Conservation (phyloP, 2,329 filamentous ascomycete genomes). For the Colletotrichum neosansevieriae region DNA sequence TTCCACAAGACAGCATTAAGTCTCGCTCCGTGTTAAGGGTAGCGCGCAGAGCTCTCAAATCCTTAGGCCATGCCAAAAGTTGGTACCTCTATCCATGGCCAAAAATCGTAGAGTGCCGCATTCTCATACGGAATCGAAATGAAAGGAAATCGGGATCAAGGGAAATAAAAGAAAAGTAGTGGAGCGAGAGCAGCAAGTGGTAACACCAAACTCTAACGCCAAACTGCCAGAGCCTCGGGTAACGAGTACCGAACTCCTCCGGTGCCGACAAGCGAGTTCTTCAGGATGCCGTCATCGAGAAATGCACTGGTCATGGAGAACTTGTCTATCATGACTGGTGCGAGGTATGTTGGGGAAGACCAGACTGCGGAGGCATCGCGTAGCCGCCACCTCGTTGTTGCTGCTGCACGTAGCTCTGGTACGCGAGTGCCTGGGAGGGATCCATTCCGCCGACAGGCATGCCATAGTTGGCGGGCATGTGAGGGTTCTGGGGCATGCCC, state of each 20-base stretch:
- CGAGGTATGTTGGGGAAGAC: conserved; percentile 85
- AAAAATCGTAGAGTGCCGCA: not conserved
- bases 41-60: not conserved
- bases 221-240: conserved; percentile 57
- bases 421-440: conserved; percentile 83
- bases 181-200: conserved; percentile 31
- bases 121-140: conserved; percentile 1
- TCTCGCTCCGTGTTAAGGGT: conserved; percentile 14
- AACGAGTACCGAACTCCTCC: conserved; percentile 7
- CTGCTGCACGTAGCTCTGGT: conserved; percentile 82
- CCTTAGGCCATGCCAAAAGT: not conserved
- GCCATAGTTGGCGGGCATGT: conserved; percentile 72
- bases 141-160: conserved; percentile 29
- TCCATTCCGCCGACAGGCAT: conserved; percentile 76
- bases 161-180: conserved; percentile 40
- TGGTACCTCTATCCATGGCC: not conserved
- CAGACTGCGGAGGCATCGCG: conserved; percentile 80
- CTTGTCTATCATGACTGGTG: conserved; percentile 74
- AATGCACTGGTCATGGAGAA: conserved; percentile 43
- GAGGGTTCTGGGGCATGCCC: conserved; percentile 73
- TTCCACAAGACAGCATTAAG: conserved; percentile 22
- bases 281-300: conserved; percentile 68
- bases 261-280: conserved; percentile 44
- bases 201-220: conserved; percentile 39
- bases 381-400: conserved; percentile 80